Evolutionary conservation across 164 flowering plant species (phyloP), one percentile per base, ranked within the genome.

Genomic region (Nymphaea thermarum): DNA sequence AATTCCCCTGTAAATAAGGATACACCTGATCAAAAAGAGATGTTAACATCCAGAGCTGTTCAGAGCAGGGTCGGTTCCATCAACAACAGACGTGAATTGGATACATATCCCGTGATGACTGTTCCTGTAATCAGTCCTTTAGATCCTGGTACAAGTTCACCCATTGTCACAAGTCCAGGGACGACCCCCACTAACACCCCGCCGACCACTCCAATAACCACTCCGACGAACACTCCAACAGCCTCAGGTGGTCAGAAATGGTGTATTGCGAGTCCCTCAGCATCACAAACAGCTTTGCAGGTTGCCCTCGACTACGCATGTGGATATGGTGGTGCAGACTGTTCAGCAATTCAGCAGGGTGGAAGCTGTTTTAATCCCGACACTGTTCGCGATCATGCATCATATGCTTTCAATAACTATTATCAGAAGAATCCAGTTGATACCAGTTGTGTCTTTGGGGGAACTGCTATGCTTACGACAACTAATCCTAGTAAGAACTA

Each of bases 271-370:
- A 86, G 73, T 74, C 84, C 76, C 66, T 64, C 77, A 45, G 89
- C 90, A 44, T 83, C 96, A 25, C 82, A 80, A 65, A 77, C 77
- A 1, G 88, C 89, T 11, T 67, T 92, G 59, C 98, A 92, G 75
- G 87, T 78, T 0, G 98, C 90, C 36, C 71, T 92, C 5, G 98
- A 92, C 74, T 92, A 86, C 74, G 98, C 98, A 6, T 92, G 98
- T 69, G 96, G 98, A 14, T 75, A 75, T 59, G 94, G 98, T 2
- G 89, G 94, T 4, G 85, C 89, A 14, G 96, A 90, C 51, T 92
- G 98, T 64, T 80, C 91, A 2, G 78, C 79, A 41, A 88, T 92
- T 67, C 95, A 87, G 67, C 73, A 71, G n/a, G 77, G 83, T 17
- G 91, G 88, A 42, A 74, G 79, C n/a, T 92, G 98, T 71, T 90